Evolutionary conservation across 73 alveolate genomes (phyloP), one percentile per base, ranked within the genome.

Genomic region (Paramecium pentaurelia): DNA sequence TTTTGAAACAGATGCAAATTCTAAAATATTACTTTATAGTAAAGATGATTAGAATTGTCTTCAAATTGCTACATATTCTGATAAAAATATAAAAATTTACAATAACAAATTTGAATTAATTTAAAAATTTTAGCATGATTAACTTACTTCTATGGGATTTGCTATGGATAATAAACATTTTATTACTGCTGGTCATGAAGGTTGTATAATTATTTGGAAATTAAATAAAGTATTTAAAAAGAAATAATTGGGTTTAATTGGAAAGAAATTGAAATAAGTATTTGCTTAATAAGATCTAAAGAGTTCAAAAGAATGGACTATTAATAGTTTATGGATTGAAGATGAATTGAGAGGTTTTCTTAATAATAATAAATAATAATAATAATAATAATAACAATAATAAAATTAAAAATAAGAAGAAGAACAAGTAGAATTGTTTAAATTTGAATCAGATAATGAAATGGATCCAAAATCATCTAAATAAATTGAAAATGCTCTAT

Each of bases 151-250:
- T 25, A 45, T 95, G 87, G 96, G 97, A 22, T 94, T 96, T 58
- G 68, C 96, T 58, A 60, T 93, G 14, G 95, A 96, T 86, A 86
- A 86, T 37, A 96, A 88, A 54, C 93, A 94, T 34, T 64, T 96
- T 6, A 92, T 96, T 10, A 95, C 97, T 1, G 86, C 97, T 9
- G 59, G 95, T 6, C 38, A 92, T 58, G 98, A 95, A 27, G 99
- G 99, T 64, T 71, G 93, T 38, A 95, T 96, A 12, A 95, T 92
- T 40, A 71, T 96, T 3, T 96, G 99, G 98, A 94, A 93, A 80
- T 47, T 96, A 49, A 71, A 64, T 60, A 71, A 77, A 71, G 86
- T 47, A 32, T 34, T 89, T 44, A 89, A 89, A 49, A 71, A 89
- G 20, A 89, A 89, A 7, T 54, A 64, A 42, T 47, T 89, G n/a